Percentiles rank a stretch among this genome's conserved stretches.
Conservation (phyloP, 257 asterid genomes). For the Nicotiana obtusifolia region DNA sequence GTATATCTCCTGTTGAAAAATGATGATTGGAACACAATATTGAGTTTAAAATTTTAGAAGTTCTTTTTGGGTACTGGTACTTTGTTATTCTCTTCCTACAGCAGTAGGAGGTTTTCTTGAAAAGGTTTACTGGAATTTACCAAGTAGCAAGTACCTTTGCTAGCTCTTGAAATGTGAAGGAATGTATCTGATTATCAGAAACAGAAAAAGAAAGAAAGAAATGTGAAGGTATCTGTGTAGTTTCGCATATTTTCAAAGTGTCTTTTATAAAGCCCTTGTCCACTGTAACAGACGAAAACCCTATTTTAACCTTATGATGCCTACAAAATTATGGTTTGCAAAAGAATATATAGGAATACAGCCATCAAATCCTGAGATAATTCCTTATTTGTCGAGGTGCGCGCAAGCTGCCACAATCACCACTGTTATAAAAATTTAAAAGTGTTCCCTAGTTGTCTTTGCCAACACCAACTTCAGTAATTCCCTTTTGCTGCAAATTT, state of each 20-base stretch:
- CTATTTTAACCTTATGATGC: background rate
- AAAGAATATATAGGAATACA: background rate
- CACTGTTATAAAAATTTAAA: background rate
- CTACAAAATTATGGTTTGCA: background rate
- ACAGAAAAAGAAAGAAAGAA: conserved; percentile 1
- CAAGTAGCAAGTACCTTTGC: background rate
- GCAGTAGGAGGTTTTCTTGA: background rate
- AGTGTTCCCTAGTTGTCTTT: background rate
- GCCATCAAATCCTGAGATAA: background rate
- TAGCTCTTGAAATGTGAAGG: background rate
- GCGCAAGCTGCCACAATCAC: background rate
- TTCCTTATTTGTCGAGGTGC: background rate
- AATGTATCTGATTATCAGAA: background rate
- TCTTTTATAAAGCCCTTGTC: background rate
- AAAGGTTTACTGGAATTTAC: background rate
- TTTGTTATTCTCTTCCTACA: background rate
- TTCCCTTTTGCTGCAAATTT: background rate
- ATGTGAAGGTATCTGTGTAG: background rate
- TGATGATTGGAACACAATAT: background rate
- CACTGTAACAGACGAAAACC: background rate
- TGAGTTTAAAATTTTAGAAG: background rate
- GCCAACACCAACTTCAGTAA: background rate
- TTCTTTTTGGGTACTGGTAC: background rate
- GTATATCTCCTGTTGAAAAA: background rate
- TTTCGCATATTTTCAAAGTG: background rate